Evolutionary conservation across 371 early-diverging fungal species (phyloP), one percentile per base, ranked within the genome.

Genomic region (Circinella umbellata): DNA sequence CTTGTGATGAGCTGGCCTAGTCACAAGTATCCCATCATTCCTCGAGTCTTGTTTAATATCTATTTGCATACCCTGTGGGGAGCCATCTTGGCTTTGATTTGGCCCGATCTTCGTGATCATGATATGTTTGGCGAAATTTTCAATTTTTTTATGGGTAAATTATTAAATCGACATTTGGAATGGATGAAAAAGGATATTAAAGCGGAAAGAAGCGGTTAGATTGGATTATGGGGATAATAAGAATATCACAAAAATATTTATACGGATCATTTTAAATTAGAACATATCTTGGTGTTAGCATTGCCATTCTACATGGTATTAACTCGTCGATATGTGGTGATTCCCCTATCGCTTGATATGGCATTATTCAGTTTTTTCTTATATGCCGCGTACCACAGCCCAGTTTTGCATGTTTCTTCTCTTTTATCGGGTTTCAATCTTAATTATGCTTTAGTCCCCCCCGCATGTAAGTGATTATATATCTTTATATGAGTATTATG

Each of bases 21-120:
- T 75, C 70, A 78, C 9, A 63, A 70, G 59, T 71, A 73, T 48
- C 81, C 71, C 11, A 68, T 68, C 20, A 48, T 82, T 67, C 86
- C 86, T 27, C 85, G 81, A 54, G 38, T 87, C 48, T 39, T 84
- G 20, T 82, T 86, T 63, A 89, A 89, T 66, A 77, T 88, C 57
- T 89, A 86, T 68, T 73, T 85, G 49, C 81, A 86, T 72, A 85
- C 81, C 38, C 66, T 86, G 66, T 88, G 88, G 89, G 87, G 87
- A 10, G 68, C 76, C 60, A 77, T 86, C 37, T 64, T 86, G 38
- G 86, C 89, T 11, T 64, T 88, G 59, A 67, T 84, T 42, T 77
- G 80, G 63, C 88, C 88, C 9, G 88, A 89, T 71, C 61, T 87
- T 27, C 79, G 89, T 64, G 86, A 85, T 63, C 83, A 86, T 62